Evolutionary conservation across 2,329 filamentous ascomycete genomes (phyloP).

Genomic region (Xylariaceae sp.): DNA sequence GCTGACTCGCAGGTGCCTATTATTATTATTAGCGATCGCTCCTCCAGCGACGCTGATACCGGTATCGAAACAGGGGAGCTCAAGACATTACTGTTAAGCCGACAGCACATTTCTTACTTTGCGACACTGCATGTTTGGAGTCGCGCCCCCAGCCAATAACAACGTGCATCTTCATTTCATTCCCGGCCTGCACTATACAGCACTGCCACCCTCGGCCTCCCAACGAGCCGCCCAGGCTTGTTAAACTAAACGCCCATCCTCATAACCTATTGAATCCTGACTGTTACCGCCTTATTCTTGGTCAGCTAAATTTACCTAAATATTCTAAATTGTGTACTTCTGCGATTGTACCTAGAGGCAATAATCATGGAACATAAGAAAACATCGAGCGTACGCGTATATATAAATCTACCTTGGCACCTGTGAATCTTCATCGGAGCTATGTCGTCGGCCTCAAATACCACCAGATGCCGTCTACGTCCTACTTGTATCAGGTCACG

Average conservation of each 20-base stretch:
- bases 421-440: too few species aligned
- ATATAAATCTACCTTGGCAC: too few species aligned
- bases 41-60: too few species aligned
- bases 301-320: conserved; percentile 8
- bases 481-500: too few species aligned
- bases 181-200: conserved; percentile 13
- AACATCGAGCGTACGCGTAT: too few species aligned
- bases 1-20: too few species aligned
- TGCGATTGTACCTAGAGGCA: too few species aligned
- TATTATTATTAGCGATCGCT: too few species aligned
- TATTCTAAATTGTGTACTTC: background rate
- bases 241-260: conserved; percentile 9
- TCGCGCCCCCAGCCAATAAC: conserved; percentile 13
- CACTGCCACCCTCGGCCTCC: conserved; percentile 26
- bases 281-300: too few species aligned
- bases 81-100: conserved; percentile 9
- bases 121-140: conserved; percentile 28
- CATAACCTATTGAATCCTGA: conserved; percentile 12
- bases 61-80: conserved; percentile 20
- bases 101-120: conserved; percentile 6
- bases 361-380: too few species aligned
- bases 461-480: too few species aligned
- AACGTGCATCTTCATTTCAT: conserved; percentile 21
- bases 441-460: too few species aligned
- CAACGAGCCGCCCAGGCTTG: conserved; percentile 8